phyloP scores from a whole-genome alignment of 495 filamentous ascomycete species.

The Penicillium bialowiezense region DNA sequence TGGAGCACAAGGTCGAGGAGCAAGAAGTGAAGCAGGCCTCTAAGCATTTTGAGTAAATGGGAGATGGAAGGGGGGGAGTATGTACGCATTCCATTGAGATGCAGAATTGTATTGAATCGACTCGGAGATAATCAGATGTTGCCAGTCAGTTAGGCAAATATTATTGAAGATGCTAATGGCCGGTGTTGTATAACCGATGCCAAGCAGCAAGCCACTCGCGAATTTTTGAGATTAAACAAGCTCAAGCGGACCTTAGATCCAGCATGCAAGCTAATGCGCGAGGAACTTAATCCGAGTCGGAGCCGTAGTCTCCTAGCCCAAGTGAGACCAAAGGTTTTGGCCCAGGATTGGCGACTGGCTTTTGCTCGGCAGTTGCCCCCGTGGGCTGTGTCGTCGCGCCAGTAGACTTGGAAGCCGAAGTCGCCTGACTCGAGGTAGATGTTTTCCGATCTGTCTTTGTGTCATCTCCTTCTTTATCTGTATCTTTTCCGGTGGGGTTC shows the following conservation, averaged over 20 bases:
- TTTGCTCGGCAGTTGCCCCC: background rate
- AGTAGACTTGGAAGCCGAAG: background rate
- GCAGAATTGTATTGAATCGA: background rate
- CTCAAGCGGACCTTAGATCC: too few relatives aligned
- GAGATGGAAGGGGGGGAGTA: background rate
- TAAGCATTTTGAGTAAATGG: slow-evolving; percentile 25
- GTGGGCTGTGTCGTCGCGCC: background rate
- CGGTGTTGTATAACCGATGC: too few relatives aligned
- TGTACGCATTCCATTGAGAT: background rate
- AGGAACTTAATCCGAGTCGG: slow-evolving; percentile 42
- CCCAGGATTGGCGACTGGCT: slow-evolving; percentile 1
- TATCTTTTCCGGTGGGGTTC: slow-evolving; percentile 7
- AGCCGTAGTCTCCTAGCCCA: slow-evolving; percentile 43
- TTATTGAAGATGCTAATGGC: background rate
- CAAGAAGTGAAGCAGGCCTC: slow-evolving; percentile 33
- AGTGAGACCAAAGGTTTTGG: slow-evolving; percentile 20
- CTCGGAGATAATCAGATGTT: background rate
- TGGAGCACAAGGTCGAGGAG: slow-evolving; percentile 39
- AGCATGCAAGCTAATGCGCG: too few relatives aligned
- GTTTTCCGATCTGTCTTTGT: background rate
- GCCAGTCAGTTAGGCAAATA: background rate
- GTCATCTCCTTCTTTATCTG: slow-evolving; percentile 3
- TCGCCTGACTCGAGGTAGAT: background rate
- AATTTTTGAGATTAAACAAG: background rate
- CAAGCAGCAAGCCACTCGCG: background rate